A percentile compares a stretch with the other conserved stretches of the same genome.
These are phyloP conservation scores for Prototheca cutis DNA, from an alignment of 163 green algal species.

Conservation along the genomic window DNA sequence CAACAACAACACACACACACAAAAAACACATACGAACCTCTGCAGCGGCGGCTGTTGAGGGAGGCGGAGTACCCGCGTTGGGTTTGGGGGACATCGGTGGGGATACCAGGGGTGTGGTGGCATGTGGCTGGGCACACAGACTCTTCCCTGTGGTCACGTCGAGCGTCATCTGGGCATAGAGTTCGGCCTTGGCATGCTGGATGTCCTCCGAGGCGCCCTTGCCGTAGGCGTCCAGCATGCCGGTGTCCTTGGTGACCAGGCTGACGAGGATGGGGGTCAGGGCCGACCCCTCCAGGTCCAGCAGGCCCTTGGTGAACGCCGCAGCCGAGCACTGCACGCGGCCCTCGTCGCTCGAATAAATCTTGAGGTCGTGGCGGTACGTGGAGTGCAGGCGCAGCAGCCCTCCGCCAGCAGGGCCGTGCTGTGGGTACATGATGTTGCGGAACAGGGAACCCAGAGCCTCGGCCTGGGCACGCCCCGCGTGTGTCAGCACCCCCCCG, in stretches of 20 bases:
- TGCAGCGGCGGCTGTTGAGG: no score
- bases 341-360: constrained; percentile 92
- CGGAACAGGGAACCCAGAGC: constrained; percentile 83
- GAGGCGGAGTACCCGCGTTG: no score
- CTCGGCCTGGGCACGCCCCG: constrained; percentile 72
- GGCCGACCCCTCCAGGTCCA: constrained; percentile 81
- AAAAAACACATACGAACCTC: no score
- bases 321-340: constrained; percentile 77
- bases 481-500: constrained; percentile 91
- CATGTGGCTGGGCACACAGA: constrained; percentile 28
- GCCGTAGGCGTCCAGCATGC: constrained; percentile 89
- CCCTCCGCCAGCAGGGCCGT: constrained; percentile 45
- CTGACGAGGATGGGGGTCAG: constrained; percentile 86
- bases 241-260: constrained; percentile 86
- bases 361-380: constrained; percentile 98
- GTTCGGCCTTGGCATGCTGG: constrained; percentile 55
- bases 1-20: no score
- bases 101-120: constrained; percentile 29
- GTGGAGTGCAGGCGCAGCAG: constrained; percentile 94
- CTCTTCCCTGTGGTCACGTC: constrained; percentile 34
- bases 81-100: constrained; percentile 28
- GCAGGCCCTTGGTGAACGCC: constrained; percentile 69
- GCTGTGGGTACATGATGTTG: constrained; percentile 86
- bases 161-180: constrained; percentile 71
- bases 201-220: constrained; percentile 86